phyloP scores from a whole-genome alignment of 1,284 basidiomycete genomes.

The Psilocybe mexicana region DNA sequence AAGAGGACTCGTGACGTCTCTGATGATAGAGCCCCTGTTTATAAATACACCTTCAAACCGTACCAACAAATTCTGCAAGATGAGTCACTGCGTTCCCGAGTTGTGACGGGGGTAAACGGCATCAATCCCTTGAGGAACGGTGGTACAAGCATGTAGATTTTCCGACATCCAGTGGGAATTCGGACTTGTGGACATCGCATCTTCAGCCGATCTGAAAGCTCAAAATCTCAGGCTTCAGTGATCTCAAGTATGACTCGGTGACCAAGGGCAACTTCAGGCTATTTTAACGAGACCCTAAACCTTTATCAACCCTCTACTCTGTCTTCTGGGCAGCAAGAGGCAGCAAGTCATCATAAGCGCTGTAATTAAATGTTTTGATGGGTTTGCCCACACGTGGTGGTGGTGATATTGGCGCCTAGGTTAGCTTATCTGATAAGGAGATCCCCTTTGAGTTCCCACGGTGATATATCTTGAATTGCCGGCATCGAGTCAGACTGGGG shows the following conservation, averaged over 20 bases:
- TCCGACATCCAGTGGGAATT: not conserved
- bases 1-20: not conserved
- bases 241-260: not conserved
- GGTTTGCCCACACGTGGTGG: not conserved
- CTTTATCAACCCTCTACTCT: not conserved
- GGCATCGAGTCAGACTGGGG: not conserved
- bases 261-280: not conserved
- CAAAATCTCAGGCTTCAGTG: not conserved
- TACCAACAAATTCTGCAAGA: not conserved
- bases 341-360: not conserved
- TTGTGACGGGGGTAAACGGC: not conserved
- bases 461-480: not conserved
- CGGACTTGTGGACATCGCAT: not conserved
- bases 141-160: not conserved
- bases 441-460: not conserved
- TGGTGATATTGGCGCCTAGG: not conserved
- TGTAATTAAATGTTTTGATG: not conserved
- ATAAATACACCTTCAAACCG: not conserved
- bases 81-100: conserved; percentile 1
- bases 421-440: not conserved
- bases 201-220: not conserved
- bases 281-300: no score
- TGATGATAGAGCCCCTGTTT: not conserved
- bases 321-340: not conserved
- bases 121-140: not conserved